These are phyloP conservation scores for Nicotiana noctiflora DNA, from an alignment of 257 asterid genomes.

Conservation along the genomic window DNA sequence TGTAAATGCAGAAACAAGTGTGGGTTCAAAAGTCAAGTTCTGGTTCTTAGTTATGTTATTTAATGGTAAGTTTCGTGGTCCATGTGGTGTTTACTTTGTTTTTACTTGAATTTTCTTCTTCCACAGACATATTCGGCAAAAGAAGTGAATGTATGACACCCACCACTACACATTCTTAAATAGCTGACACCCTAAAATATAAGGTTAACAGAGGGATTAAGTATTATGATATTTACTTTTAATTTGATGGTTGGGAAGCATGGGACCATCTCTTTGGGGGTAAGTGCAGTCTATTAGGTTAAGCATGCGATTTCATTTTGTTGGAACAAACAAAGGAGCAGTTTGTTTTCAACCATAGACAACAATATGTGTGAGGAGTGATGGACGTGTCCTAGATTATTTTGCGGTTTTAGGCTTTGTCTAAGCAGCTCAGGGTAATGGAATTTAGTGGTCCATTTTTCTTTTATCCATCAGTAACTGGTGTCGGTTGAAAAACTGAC, in stretches of 20 bases:
- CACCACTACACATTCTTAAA: not conserved
- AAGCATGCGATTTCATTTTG: not conserved
- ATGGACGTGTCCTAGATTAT: not conserved
- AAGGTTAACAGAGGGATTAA: not conserved
- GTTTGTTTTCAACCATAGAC: not conserved
- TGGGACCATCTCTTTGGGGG: not conserved
- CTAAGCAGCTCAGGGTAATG: not conserved
- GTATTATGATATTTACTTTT: not conserved
- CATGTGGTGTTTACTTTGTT: not conserved
- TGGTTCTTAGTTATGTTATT: conserved; percentile 50
- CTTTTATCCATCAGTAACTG: not conserved
- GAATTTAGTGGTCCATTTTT: not conserved
- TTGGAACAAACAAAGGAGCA: not conserved
- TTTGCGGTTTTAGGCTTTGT: not conserved
- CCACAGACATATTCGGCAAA: not conserved
- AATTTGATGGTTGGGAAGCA: not conserved
- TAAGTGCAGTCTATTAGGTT: not conserved
- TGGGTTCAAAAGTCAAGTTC: conserved; percentile 96
- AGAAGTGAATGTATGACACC: not conserved
- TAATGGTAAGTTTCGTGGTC: conserved; percentile 42
- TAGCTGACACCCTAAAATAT: not conserved
- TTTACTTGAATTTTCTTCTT: not conserved
- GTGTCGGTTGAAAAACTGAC: not conserved
- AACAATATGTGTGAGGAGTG: not conserved
- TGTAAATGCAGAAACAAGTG: conserved; percentile 70